A percentile compares a stretch with the other conserved stretches of the same genome.
Conservation (phyloP, 2,329 filamentous ascomycete genomes). For the Colletotrichum zoysiae region DNA sequence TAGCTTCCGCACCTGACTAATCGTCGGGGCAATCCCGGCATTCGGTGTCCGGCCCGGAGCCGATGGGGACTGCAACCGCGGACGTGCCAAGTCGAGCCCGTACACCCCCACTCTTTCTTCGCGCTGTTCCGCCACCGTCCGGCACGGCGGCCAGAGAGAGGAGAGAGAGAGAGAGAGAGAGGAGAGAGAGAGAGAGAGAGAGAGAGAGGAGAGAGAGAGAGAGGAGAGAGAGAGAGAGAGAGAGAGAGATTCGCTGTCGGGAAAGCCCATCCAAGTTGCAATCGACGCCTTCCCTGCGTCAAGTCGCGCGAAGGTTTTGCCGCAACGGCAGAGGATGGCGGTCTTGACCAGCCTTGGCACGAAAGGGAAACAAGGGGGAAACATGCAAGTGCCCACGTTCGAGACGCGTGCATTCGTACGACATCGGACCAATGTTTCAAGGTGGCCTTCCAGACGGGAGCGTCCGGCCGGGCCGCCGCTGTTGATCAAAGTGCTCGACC, state of each 20-base stretch:
- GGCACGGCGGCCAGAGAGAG: background rate
- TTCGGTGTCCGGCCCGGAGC: conserved; percentile 23
- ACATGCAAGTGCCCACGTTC: conserved; percentile 29
- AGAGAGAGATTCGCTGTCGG: background rate
- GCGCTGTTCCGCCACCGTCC: background rate
- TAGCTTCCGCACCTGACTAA: background rate
- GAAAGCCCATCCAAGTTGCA: background rate
- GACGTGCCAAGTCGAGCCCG: background rate
- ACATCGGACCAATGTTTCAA: conserved; percentile 36
- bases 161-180: too few species aligned
- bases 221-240: background rate
- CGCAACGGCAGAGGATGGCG: conserved; percentile 1
- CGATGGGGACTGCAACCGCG: background rate
- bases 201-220: too few species aligned
- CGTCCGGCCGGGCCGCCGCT: conserved; percentile 25
- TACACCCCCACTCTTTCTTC: background rate
- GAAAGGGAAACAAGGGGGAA: conserved; percentile 8
- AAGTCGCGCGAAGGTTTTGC: conserved; percentile 17
- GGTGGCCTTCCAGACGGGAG: conserved; percentile 23
- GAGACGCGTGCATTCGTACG: background rate
- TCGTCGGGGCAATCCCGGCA: conserved; percentile 15
- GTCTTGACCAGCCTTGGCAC: conserved; percentile 27
- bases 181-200: too few species aligned
- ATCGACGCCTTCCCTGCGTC: background rate
- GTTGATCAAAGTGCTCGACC: background rate